Percentiles rank a stretch among this genome's conserved stretches.
Evolutionary conservation across 495 filamentous ascomycete species (phyloP).

Genomic region (Ascodesmis nigricans): DNA sequence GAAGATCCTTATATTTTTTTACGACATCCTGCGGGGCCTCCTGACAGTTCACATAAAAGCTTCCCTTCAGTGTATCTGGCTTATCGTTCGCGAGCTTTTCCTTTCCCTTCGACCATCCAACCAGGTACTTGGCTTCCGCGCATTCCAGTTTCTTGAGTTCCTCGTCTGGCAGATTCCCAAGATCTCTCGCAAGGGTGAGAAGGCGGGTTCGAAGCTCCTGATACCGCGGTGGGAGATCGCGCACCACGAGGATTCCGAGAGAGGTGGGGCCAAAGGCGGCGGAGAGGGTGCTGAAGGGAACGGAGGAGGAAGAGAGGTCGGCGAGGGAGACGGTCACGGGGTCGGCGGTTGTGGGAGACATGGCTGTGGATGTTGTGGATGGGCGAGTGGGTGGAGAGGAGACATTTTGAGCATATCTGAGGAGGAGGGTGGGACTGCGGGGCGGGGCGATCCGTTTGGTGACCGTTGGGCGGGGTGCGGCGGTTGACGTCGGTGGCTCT

Average conservation of each 20-base stretch:
- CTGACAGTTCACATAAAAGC: slow-evolving; percentile 89
- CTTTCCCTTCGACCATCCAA: slow-evolving; percentile 61
- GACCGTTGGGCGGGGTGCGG: no score
- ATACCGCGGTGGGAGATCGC: slow-evolving; percentile 55
- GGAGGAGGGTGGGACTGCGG: no score
- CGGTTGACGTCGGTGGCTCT: no score
- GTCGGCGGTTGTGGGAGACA: slow-evolving; percentile 8
- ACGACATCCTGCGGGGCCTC: slow-evolving; percentile 33
- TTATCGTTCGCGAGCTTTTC: slow-evolving; percentile 79
- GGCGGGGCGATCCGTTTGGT: no score
- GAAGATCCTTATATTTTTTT: slow-evolving; percentile 26
- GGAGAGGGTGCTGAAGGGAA: slow-evolving; percentile 52
- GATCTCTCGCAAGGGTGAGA: slow-evolving; percentile 68
- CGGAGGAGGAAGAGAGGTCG: slow-evolving; percentile 31
- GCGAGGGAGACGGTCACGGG: slow-evolving; percentile 17
- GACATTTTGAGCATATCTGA: no score
- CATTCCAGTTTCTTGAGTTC: slow-evolving; percentile 49
- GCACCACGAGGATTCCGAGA: slow-evolving; percentile 79
- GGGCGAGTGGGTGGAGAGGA: no score
- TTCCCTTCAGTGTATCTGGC: slow-evolving; percentile 84
- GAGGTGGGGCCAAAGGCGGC: slow-evolving; percentile 82
- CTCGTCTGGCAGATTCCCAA: slow-evolving; percentile 55
- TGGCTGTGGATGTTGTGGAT: no score
- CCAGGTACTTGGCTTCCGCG: slow-evolving; percentile 38
- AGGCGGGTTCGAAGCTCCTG: slow-evolving; percentile 41